Conservation (phyloP, 345 rosid species). For the Citrus glauca region DNA sequence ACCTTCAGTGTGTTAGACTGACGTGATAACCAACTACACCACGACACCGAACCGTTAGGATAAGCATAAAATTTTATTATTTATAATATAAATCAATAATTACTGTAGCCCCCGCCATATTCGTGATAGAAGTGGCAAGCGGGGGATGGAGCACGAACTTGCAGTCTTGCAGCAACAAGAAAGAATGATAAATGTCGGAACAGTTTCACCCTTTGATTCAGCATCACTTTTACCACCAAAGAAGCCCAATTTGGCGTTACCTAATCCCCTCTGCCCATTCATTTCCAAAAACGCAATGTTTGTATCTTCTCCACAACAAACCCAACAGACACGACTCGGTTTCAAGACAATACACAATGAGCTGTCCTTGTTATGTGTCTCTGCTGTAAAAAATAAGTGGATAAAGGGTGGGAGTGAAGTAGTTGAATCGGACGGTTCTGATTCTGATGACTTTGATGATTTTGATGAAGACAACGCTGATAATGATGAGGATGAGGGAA, state of each 20-base stretch:
- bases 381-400: constrained; percentile 8
- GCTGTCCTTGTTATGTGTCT: constrained; percentile 9
- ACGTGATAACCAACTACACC: constrained; percentile 99
- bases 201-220: constrained; percentile 27
- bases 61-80: no score
- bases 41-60: constrained; percentile 46
- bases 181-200: constrained; percentile 23
- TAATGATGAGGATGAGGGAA: constrained; percentile 37
- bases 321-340: constrained; percentile 15
- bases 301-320: constrained; percentile 18
- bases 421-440: constrained; percentile 21
- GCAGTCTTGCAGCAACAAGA: not conserved
- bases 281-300: not conserved
- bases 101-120: accelerated
- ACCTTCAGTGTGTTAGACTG: constrained; percentile 97
- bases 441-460: constrained; percentile 38
- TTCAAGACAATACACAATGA: constrained; percentile 12
- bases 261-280: not conserved
- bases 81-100: no score
- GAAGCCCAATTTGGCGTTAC: not conserved
- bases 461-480: constrained; percentile 25
- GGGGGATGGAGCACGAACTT: not conserved
- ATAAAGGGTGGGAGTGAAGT: not conserved
- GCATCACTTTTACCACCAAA: constrained; percentile 7
- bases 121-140: not conserved